Conservation (phyloP, 2,329 filamentous ascomycete genomes). For the Nigrospora oryzae region DNA sequence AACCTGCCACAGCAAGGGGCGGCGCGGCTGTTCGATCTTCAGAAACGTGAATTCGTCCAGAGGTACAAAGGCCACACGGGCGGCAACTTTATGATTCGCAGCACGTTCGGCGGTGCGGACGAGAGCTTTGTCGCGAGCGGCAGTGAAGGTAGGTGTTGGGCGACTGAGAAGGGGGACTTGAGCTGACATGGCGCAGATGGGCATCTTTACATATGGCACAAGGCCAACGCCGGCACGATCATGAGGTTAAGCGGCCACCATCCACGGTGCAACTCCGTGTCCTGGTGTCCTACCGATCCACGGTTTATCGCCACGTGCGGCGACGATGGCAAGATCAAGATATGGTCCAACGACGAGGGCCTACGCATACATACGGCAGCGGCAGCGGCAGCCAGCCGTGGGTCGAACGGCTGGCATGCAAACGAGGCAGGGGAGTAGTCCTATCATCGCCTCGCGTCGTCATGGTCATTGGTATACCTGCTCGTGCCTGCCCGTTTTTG, state of each 20-base stretch:
- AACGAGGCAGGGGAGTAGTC: conserved; percentile 3
- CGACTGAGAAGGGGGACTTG: background rate
- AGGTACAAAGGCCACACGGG: conserved; percentile 70
- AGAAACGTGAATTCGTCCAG: conserved; percentile 62
- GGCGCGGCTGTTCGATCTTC: conserved; percentile 71
- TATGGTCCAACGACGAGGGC: conserved; percentile 38
- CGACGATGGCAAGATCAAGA: conserved; percentile 76
- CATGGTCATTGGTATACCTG: too few species aligned
- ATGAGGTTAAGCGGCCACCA: conserved; percentile 69
- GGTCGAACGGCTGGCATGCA: conserved; percentile 10
- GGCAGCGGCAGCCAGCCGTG: conserved; percentile 7
- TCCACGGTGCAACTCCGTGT: conserved; percentile 74
- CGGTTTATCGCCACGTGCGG: conserved; percentile 85
- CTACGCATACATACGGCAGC: conserved; percentile 9
- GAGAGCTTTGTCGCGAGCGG: conserved; percentile 90
- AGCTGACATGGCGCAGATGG: conserved; percentile 34
- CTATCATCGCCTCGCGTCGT: too few species aligned
- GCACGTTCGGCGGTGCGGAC: conserved; percentile 77
- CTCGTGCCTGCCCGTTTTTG: too few species aligned
- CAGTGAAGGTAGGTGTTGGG: conserved; percentile 62
- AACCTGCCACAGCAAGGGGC: conserved; percentile 66
- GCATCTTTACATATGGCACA: conserved; percentile 83
- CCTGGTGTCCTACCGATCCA: conserved; percentile 80
- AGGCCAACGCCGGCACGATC: conserved; percentile 67
- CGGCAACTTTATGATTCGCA: conserved; percentile 71